These are phyloP conservation scores for Barbarea vulgaris DNA, from an alignment of 345 rosid species.

Conservation along the genomic window DNA sequence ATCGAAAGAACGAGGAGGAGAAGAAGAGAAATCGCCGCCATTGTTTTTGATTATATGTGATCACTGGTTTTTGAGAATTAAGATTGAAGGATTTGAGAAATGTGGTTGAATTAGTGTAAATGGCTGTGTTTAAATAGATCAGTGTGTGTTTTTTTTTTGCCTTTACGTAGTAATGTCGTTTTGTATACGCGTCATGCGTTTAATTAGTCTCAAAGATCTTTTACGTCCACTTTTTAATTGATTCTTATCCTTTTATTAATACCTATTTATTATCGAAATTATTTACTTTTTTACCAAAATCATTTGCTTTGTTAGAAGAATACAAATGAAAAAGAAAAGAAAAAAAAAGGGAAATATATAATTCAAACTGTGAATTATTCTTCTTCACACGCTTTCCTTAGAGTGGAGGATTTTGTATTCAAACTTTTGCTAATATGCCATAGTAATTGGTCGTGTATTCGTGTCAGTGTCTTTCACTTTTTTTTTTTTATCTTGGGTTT, in stretches of 20 bases:
- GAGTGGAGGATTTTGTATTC: constrained; percentile 20
- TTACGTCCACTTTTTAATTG: neutral
- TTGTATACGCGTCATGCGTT: neutral
- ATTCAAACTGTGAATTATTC: neutral
- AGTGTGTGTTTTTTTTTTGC: neutral
- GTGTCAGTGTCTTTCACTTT: neutral
- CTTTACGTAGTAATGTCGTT: neutral
- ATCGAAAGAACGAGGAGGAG: constrained; percentile 12
- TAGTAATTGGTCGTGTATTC: constrained; percentile 7
- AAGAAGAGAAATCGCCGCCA: constrained; percentile 19
- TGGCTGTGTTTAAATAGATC: neutral
- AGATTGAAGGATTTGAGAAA: neutral
- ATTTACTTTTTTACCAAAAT: neutral
- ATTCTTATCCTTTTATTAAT: neutral
- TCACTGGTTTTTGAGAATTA: neutral
- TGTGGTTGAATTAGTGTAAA: constrained; percentile 1
- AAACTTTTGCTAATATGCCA: constrained; percentile 7
- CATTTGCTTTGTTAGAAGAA: constrained; percentile 2
- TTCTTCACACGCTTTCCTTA: constrained; percentile 28
- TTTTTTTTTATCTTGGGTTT: neutral
- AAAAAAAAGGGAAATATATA: neutral
- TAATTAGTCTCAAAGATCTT: neutral
- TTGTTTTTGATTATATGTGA: constrained; percentile 4
- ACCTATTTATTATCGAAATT: neutral
- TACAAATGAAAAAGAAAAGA: too few species aligned